A percentile compares a stretch with the other conserved stretches of the same genome.
These are phyloP conservation scores for Polygonum aviculare DNA, from an alignment of 148 eudicot species.

Conservation along the genomic window DNA sequence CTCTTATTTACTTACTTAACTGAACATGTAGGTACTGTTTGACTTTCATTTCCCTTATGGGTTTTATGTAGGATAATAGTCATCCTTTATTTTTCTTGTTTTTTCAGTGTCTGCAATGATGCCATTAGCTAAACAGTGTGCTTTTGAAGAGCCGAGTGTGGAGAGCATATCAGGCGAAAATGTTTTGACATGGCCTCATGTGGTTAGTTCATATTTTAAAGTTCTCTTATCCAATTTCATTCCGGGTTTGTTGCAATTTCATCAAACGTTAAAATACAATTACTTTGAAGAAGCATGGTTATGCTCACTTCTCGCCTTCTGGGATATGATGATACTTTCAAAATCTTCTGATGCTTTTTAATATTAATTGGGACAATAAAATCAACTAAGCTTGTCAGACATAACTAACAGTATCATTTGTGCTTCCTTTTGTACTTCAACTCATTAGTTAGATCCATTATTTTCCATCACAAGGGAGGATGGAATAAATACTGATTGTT, in stretches of 20 bases:
- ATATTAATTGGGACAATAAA: not conserved
- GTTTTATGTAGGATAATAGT: not conserved
- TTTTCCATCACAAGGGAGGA: not conserved
- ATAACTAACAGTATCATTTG: not conserved
- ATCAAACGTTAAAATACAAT: not conserved
- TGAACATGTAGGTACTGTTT: not conserved
- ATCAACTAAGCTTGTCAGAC: not conserved
- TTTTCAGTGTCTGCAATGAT: constrained; percentile 92
- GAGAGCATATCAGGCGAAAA: constrained; percentile 82
- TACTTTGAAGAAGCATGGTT: not conserved
- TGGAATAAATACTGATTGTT: not conserved
- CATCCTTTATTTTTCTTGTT: not conserved
- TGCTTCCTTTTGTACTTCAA: not conserved
- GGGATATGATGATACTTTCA: not conserved
- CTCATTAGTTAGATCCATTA: not conserved
- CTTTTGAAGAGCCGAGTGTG: constrained; percentile 96
- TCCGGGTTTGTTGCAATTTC: not conserved
- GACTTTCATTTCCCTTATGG: not conserved
- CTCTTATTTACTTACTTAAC: not conserved
- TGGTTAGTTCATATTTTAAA: constrained; percentile 47
- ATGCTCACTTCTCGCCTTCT: not conserved
- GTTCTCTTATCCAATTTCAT: not conserved
- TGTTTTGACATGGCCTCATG: constrained; percentile 95
- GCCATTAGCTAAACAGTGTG: constrained; percentile 93
- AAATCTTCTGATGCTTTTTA: not conserved